Base-by-base conservation (phyloP, 495 filamentous ascomycete genomes). In the Chaetomium fimeti region DNA sequence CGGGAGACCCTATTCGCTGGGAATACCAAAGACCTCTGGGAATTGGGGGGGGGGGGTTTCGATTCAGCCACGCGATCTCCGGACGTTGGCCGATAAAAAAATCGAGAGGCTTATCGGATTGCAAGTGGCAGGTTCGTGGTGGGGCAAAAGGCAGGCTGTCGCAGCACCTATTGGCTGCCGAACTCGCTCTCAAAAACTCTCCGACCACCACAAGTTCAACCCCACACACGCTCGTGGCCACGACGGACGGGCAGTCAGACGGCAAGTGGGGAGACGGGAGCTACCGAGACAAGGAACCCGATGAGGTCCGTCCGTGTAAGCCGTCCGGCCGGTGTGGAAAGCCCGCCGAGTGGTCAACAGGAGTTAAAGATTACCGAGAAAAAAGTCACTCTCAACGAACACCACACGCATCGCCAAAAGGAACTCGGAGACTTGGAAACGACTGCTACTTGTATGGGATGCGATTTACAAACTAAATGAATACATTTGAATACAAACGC, bases 61-160 rank as follows among this genome's bases (percentile, higher is more conserved):
- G 32, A 58, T 52, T 42, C 43, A 57, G 52, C 45, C 42, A 48
- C 43, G 40, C 32, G 57, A n/a, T 40, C 12, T 64, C 16, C 9
- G 22, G 25, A 58, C 29, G 32, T 27, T 40, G 8, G 0, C 47
- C n/a, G 64, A 70, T 70, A 68, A 68, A 70, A 70, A 70, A 70
- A 66, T 70, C 68, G 36, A 65, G 11, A 55, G 48, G 57, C 68
- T 70, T 70, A 70, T 70, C 68, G 62, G 55, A 63, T 60, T 61
- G 57, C 51, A 43, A 28, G 62, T 62, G 68, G 68, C 65, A 56
- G 62, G 59, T 36, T 5, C 40, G 0, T 55, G 52, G 65, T 62
- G 62, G 68, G 65, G 65, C 62, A 36, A 36, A 24, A 22, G 40
- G 28, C 28, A 4, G 32, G 5, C 12, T 12, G 1, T 11, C 32